Base-by-base conservation (phyloP, 148 eudicot species). In the Chenopodium quinoa region DNA sequence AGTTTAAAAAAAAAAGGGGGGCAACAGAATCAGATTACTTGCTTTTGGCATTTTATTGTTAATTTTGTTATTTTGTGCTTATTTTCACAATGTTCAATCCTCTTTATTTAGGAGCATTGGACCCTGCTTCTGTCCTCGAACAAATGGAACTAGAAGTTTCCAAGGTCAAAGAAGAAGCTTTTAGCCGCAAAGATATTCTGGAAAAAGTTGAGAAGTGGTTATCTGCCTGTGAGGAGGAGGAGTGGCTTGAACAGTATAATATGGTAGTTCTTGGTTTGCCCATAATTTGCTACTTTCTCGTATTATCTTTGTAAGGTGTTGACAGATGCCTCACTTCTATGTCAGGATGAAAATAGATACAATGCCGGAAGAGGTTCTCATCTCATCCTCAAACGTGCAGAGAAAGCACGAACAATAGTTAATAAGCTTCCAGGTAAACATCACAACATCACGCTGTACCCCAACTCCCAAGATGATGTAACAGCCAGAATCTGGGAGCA, bases 311-410 rank as follows among this genome's bases (percentile, higher is more conserved):
- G 16, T 69, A 32, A 50, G 32, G 54, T 64, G 71, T 82, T 84
- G 77, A 76, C 48, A 65, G 63, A 17, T 60, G 75, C 65, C 80
- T 44, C 75, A 34, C 19, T 89, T 23, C 80, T 84, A 82, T 25
- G 82, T 84, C 83, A 97, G 99, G 98, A 97, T 90, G 97, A 91
- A 50, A 97, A 97, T 78, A 90, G 99, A 62, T 97, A 92, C 81
- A 97, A 93, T 90, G 89, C 94, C 81, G 99, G 99, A 87, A 86
- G 89, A 88, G 98, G 98, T 78, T 90, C 97, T 79, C 99, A 97
- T 90, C 92, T 91, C 79, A 85, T 86, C 68, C 92, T 97, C 81
- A 97, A 94, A 82, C 99, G 99, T 64, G 99, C 99, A 73, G 99
- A 97, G 90, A 97, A 94, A 89, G 99, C 99, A 68, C 95, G 99